Conservation (phyloP, 2,329 filamentous ascomycete species). For the Gremmenia infestans region DNA sequence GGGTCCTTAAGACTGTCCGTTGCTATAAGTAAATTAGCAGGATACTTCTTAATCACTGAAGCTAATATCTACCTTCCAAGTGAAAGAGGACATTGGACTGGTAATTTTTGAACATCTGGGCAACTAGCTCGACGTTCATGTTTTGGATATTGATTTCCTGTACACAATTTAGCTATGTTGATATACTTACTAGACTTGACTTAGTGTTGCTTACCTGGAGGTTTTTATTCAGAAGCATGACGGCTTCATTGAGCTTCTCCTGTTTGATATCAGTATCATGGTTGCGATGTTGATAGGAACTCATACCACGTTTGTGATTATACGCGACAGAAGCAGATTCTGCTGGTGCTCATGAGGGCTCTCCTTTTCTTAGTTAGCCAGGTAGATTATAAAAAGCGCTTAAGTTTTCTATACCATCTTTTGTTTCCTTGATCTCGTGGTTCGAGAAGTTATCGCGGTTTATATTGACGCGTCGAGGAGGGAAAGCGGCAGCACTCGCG, state of each 20-base stretch:
- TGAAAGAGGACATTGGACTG: conserved; percentile 97
- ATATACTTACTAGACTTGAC: neutral
- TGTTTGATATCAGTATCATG: conserved; percentile 34
- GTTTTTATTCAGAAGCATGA: conserved; percentile 87
- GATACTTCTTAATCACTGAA: conserved; percentile 4
- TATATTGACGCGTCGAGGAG: conserved; percentile 10
- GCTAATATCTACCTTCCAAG: conserved; percentile 68
- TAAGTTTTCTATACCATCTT: conserved; percentile 7
- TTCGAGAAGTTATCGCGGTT: conserved; percentile 3
- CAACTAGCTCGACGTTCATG: conserved; percentile 97
- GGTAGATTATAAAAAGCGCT: neutral
- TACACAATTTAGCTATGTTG: neutral
- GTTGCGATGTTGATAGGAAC: neutral
- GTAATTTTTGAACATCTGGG: conserved; percentile 99
- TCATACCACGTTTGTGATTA: conserved; percentile 94
- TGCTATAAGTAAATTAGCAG: conserved; percentile 44
- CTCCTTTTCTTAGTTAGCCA: conserved; percentile 51
- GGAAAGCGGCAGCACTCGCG: neutral
- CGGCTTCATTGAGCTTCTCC: conserved; percentile 96
- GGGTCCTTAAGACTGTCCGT: conserved; percentile 81
- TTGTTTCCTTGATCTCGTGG: neutral
- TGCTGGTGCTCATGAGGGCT: conserved; percentile 98
- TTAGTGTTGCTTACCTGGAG: conserved; percentile 61
- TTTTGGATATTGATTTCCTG: conserved; percentile 98
- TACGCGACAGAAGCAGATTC: conserved; percentile 84